phyloP scores from a whole-genome alignment of 2,329 filamentous ascomycete species.

The Epichloe uncinata region DNA sequence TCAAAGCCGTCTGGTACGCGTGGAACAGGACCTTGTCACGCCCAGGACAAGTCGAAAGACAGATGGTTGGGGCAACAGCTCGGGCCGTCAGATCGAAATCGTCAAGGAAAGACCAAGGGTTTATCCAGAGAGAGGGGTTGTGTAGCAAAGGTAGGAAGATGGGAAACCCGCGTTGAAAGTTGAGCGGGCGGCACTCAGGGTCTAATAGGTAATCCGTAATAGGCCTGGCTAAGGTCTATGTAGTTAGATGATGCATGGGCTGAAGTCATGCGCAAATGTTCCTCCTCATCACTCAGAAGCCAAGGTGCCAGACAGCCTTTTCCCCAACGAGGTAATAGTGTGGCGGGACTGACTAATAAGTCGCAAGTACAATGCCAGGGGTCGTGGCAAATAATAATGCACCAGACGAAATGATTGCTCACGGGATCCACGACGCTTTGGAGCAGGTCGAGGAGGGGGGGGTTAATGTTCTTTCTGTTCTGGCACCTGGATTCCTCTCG shows the following conservation, averaged over 20 bases:
- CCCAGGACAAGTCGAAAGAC: not conserved
- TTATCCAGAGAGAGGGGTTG: not conserved
- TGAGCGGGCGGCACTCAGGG: slow-evolving; percentile 1
- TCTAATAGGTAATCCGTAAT: not conserved
- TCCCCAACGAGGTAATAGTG: not conserved
- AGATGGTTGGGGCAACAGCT: not conserved
- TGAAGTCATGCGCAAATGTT: not conserved
- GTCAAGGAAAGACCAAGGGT: not conserved
- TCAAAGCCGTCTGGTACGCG: not conserved
- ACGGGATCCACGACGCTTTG: too few relatives aligned
- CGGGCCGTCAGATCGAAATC: not conserved
- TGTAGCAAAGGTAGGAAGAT: not conserved
- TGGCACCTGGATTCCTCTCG: too few relatives aligned
- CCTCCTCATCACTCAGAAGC: not conserved
- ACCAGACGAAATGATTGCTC: too few relatives aligned
- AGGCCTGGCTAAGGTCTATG: not conserved
- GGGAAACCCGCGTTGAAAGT: not conserved
- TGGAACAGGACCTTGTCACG: too few relatives aligned
- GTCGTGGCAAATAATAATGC: too few relatives aligned
- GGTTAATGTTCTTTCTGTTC: too few relatives aligned
- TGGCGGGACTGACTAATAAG: too few relatives aligned
- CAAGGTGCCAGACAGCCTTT: not conserved
- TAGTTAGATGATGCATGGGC: not conserved
- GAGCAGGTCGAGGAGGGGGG: too few relatives aligned
- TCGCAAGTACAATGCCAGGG: too few relatives aligned